Conservation (phyloP, 768 basidiomycete genomes). For the Tylopilus intermedius region DNA sequence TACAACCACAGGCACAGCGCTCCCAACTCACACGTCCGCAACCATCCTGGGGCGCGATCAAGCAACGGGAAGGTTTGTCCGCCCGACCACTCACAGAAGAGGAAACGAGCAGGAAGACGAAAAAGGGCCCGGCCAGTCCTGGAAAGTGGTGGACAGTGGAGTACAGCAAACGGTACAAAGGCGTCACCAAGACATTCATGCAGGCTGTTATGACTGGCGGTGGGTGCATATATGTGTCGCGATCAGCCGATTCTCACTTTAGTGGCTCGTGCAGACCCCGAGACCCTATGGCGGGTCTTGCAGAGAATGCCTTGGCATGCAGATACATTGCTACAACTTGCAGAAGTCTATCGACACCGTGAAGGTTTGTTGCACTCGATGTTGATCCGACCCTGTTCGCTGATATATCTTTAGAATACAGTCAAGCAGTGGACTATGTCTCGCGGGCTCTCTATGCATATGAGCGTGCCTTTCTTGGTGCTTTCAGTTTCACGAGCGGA, state of each 20-base stretch:
- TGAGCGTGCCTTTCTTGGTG: conserved; percentile 82
- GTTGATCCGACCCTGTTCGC: background rate
- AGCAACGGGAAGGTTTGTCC: conserved; percentile 67
- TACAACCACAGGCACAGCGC: conserved; percentile 37
- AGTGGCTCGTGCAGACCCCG: conserved; percentile 51
- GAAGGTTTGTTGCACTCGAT: conserved; percentile 55
- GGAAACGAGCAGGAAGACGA: conserved; percentile 47
- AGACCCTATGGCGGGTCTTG: conserved; percentile 73
- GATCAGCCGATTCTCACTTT: background rate
- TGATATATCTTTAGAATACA: conserved; percentile 52
- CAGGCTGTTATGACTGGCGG: conserved; percentile 77
- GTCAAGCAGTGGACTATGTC: conserved; percentile 81
- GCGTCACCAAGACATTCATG: conserved; percentile 76
- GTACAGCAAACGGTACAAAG: conserved; percentile 80
- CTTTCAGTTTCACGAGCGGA: conserved; percentile 81
- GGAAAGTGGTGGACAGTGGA: conserved; percentile 91
- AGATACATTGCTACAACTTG: conserved; percentile 59
- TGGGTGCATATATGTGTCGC: conserved; percentile 31
- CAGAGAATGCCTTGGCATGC: conserved; percentile 83
- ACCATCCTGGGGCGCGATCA: conserved; percentile 68
- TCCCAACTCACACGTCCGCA: conserved; percentile 78
- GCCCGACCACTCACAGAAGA: conserved; percentile 52
- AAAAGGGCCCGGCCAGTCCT: conserved; percentile 36
- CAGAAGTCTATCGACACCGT: conserved; percentile 51
- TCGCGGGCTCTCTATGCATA: conserved; percentile 92